Percentiles rank a stretch among this genome's conserved stretches.
These are phyloP conservation scores for Arthrinium phaeospermum DNA, from an alignment of 2,329 filamentous ascomycete genomes.

Conservation along the genomic window DNA sequence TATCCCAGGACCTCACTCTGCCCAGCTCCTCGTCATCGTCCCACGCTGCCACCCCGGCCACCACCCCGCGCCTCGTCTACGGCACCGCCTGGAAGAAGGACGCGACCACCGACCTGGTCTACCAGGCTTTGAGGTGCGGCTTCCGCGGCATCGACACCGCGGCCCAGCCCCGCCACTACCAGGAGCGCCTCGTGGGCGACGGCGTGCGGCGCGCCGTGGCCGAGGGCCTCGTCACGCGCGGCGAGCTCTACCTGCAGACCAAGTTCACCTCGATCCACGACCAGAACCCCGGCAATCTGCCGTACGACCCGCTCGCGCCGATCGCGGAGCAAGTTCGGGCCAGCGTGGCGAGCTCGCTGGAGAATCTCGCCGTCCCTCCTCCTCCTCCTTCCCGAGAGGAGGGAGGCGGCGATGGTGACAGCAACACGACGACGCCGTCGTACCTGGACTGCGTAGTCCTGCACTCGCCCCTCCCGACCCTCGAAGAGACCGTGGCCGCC, in stretches of 20 bases:
- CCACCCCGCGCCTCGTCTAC: conserved; percentile 67
- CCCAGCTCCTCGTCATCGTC: background rate
- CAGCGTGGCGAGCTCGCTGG: conserved; percentile 71
- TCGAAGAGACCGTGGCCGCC: conserved; percentile 61
- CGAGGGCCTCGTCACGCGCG: conserved; percentile 61
- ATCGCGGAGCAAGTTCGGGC: conserved; percentile 69
- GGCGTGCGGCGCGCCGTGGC: conserved; percentile 67
- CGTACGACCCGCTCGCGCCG: conserved; percentile 64
- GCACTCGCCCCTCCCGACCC: conserved; percentile 60
- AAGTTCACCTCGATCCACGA: conserved; percentile 74
- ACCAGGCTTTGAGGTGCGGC: conserved; percentile 69
- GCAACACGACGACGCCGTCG: conserved; percentile 23
- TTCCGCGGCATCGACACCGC: conserved; percentile 81
- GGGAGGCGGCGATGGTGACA: conserved; percentile 34
- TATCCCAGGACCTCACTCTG: conserved; percentile 28
- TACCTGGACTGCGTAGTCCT: conserved; percentile 79
- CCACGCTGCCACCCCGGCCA: conserved; percentile 29
- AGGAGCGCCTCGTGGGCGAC: conserved; percentile 72
- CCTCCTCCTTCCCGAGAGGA: background rate
- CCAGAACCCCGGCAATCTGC: conserved; percentile 65
- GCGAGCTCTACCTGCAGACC: conserved; percentile 78
- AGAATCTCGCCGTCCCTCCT: conserved; percentile 55
- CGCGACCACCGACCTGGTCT: conserved; percentile 69
- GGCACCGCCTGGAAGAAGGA: conserved; percentile 89
- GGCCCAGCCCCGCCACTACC: conserved; percentile 79